Evolutionary conservation across 306 rosid genomes (phyloP), one percentile per base, ranked within the genome.

Genomic region (Parietaria judaica): DNA sequence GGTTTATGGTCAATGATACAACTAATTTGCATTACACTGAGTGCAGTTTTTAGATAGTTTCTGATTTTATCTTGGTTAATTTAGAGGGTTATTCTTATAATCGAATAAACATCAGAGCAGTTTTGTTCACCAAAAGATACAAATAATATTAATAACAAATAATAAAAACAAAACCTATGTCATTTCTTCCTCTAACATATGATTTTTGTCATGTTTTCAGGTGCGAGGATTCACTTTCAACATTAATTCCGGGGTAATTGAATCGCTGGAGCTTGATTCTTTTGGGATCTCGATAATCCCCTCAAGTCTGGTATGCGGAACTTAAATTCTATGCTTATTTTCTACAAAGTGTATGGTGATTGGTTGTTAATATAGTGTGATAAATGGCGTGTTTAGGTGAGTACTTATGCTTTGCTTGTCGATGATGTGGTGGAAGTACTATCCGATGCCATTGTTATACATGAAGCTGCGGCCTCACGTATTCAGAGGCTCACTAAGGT

Each of bases 401-500:
- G 96, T 74, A 84, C 98, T 61, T 92, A 88, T 80, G 88, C 95
- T 70, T 76, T 91, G 85, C 76, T 83, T 70, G 85, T 84, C 58
- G 95, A 84, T 79, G 98, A 92, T 53, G 86, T 92, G 44, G 76
- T 92, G 64, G 96, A 85, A 78, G 96, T 91, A 60, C 69, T 85
- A 51, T 70, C 88, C 45, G 98, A 91, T 56, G 87, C 84, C 11
- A 76, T 91, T 63, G 80, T 91, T 13, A 86, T 91, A 65, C 87
- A 82, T 66, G 95, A 91, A 83, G 96, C 91, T 68, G 98, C 98
- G 46, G 96, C 89, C 41, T 88, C 89, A 11, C 95, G 80, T 50
- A 78, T 91, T 64, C 92, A 91, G 68, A 80, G 98, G 78, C 81
- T 88, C 68, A 83, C 98, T 64, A 91, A 85, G 98, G 98, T 91